Conservation (phyloP, 176 grass and related monocot genomes). For the Phragmites australis region DNA sequence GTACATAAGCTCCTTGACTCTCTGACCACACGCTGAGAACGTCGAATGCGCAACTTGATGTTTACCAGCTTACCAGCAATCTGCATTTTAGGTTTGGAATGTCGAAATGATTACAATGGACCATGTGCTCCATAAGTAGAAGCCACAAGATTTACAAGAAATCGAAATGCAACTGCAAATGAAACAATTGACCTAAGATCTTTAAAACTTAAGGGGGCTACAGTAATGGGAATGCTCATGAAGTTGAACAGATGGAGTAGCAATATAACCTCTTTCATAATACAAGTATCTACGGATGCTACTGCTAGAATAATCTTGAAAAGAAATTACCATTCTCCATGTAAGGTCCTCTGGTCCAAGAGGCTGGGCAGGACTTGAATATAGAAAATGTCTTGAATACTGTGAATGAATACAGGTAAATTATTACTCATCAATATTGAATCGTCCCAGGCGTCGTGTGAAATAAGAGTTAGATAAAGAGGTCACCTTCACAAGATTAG, state of each 20-base stretch:
- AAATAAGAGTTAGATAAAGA: not conserved
- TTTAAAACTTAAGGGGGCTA: not conserved
- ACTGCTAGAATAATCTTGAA: slow-evolving; percentile 13
- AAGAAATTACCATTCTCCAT: slow-evolving; percentile 87
- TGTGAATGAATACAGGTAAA: slow-evolving; percentile 40
- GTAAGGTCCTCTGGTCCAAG: slow-evolving; percentile 88
- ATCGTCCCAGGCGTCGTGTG: not conserved
- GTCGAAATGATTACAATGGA: not conserved
- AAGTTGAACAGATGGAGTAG: not conserved
- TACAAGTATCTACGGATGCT: not conserved
- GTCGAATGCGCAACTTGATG: slow-evolving; percentile 79
- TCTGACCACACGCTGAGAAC: slow-evolving; percentile 62
- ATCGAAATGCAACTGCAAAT: slow-evolving; percentile 23
- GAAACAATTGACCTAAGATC: not conserved
- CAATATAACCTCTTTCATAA: not conserved
- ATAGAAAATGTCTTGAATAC: slow-evolving; percentile 87
- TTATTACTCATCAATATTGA: slow-evolving; percentile 27
- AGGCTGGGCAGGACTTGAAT: slow-evolving; percentile 84
- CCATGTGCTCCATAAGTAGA: not conserved
- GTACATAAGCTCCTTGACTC: slow-evolving; percentile 72
- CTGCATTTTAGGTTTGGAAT: slow-evolving; percentile 45
- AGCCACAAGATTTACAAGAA: not conserved
- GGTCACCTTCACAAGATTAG: slow-evolving; percentile 72
- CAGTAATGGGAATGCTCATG: not conserved
- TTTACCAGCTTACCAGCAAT: slow-evolving; percentile 85